These are phyloP conservation scores for Catharanthus roseus DNA, from an alignment of 257 asterid species.

Conservation along the genomic window DNA sequence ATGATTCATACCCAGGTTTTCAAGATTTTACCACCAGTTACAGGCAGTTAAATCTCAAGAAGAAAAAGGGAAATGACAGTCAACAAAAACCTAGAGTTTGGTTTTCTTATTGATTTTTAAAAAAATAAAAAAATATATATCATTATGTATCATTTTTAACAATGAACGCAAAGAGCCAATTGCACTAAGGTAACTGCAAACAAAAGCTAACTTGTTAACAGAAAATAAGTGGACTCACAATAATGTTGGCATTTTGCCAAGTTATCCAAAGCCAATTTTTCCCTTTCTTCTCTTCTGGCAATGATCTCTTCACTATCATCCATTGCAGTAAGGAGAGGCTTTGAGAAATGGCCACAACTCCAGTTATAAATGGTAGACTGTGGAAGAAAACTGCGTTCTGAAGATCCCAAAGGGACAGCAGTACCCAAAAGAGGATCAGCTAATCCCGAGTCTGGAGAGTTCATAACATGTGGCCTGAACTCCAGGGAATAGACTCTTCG, in stretches of 20 bases:
- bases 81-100: background rate
- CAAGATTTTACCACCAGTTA: background rate
- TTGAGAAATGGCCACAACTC: conserved; percentile 98
- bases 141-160: no score
- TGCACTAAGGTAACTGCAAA: background rate
- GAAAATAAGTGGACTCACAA: conserved; percentile 45
- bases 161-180: background rate
- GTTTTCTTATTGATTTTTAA: no score
- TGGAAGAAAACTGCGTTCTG: conserved; percentile 95
- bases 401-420: conserved; percentile 58
- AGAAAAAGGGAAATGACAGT: background rate
- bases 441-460: conserved; percentile 84
- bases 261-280: conserved; percentile 70
- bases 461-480: conserved; percentile 85
- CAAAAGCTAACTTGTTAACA: background rate
- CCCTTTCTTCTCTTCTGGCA: conserved; percentile 83
- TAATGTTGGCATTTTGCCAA: conserved; percentile 86
- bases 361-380: conserved; percentile 85
- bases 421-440: conserved; percentile 94
- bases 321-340: conserved; percentile 84
- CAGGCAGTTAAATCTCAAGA: background rate
- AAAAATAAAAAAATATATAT: no score
- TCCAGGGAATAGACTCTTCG: conserved; percentile 97
- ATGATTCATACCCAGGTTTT: background rate
- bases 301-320: conserved; percentile 82